Evolutionary conservation across 2,329 filamentous ascomycete species (phyloP).

Genomic region (Neopestalotiopsis clavispora): DNA sequence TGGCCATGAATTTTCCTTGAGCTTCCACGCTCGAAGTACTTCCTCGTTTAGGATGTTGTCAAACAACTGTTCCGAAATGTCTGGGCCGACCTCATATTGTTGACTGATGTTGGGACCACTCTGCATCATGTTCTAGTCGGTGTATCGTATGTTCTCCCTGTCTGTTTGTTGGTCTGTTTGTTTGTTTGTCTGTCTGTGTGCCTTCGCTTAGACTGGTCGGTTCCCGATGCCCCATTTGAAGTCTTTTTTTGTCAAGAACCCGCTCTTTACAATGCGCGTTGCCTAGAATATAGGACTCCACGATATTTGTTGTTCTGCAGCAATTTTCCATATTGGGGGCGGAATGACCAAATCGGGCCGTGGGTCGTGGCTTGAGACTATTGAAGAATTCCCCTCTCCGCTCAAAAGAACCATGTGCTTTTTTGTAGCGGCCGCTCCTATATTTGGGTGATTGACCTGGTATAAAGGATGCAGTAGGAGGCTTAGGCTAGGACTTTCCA

Average conservation of each 20-base stretch:
- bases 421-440: not conserved
- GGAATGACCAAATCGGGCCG: not conserved
- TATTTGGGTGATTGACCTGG: not conserved
- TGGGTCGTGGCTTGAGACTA: not conserved
- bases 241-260: no score
- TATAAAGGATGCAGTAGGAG: not conserved
- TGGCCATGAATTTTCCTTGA: not conserved
- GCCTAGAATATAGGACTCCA: no score
- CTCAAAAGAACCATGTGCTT: not conserved
- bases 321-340: not conserved
- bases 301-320: not conserved
- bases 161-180: not conserved
- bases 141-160: not conserved
- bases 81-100: constrained; percentile 3
- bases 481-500: not conserved
- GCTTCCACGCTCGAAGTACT: not conserved
- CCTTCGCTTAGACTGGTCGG: no score
- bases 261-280: no score
- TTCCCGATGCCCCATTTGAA: no score
- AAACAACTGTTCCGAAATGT: constrained; percentile 4
- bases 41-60: not conserved
- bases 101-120: not conserved
- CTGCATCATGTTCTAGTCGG: not conserved
- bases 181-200: no score
- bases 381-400: not conserved